Evolutionary conservation across 1,284 basidiomycete species (phyloP).

Genomic region (Ceratorhiza oryzae-sativae): DNA sequence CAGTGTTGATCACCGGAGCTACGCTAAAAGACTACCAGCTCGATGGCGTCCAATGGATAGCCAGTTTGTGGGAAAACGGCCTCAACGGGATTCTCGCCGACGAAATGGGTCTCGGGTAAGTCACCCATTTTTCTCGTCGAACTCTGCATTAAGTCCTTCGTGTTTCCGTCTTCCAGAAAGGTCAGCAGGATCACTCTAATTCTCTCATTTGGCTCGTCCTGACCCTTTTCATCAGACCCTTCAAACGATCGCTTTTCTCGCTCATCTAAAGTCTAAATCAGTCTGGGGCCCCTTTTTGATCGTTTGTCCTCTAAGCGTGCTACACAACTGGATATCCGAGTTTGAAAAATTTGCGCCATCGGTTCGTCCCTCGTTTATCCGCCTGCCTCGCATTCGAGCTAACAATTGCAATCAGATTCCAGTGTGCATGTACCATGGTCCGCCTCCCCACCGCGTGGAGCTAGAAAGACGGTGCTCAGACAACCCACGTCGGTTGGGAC

Average conservation of each 20-base stretch:
- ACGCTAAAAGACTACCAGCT: slow-evolving; percentile 90
- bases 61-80: slow-evolving; percentile 89
- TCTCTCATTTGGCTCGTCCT: background rate
- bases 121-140: slow-evolving; percentile 42
- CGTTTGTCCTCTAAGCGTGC: slow-evolving; percentile 89
- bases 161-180: slow-evolving; percentile 11
- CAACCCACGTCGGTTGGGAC: slow-evolving; percentile 45
- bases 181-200: background rate
- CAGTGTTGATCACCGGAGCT: slow-evolving; percentile 82
- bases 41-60: slow-evolving; percentile 97
- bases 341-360: slow-evolving; percentile 83
- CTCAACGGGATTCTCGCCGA: slow-evolving; percentile 59
- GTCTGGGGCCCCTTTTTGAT: slow-evolving; percentile 84
- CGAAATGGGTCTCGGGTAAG: slow-evolving; percentile 93
- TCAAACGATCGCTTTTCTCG: slow-evolving; percentile 92
- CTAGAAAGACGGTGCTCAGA: slow-evolving; percentile 68
- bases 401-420: slow-evolving; percentile 65
- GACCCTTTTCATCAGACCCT: slow-evolving; percentile 66
- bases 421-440: slow-evolving; percentile 89
- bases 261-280: slow-evolving; percentile 80
- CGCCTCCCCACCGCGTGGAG: slow-evolving; percentile 75
- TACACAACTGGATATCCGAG: slow-evolving; percentile 92
- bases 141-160: slow-evolving; percentile 2
- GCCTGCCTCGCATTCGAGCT: background rate
- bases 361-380: slow-evolving; percentile 53